A percentile compares a stretch with the other conserved stretches of the same genome.
phyloP scores from a whole-genome alignment of 495 filamentous ascomycete genomes.

The Xylaria longipes region DNA sequence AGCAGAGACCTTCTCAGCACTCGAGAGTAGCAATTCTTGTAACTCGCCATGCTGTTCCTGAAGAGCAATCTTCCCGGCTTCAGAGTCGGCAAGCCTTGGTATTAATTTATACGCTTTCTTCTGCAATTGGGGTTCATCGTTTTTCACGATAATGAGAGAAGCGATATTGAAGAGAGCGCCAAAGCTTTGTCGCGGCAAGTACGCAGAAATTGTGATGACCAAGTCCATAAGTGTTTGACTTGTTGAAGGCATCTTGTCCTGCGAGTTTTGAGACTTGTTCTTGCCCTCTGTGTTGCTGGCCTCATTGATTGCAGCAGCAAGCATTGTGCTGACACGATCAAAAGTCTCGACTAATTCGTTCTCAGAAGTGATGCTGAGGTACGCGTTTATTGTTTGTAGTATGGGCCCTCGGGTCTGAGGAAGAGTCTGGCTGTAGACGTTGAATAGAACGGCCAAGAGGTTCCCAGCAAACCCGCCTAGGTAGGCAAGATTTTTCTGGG shows the following conservation, averaged over 20 bases:
- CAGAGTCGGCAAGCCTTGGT: conserved; percentile 81
- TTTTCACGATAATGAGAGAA: conserved; percentile 74
- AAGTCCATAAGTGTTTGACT: conserved; percentile 95
- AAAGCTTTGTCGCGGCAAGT: conserved; percentile 85
- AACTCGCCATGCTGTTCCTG: conserved; percentile 74
- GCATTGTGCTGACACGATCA: conserved; percentile 78
- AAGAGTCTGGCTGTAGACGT: conserved; percentile 94
- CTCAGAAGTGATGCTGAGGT: conserved; percentile 79
- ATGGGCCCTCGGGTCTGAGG: conserved; percentile 91
- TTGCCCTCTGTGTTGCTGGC: conserved; percentile 62
- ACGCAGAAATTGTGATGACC: conserved; percentile 91
- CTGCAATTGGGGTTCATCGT: conserved; percentile 89
- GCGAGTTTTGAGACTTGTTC: conserved; percentile 61
- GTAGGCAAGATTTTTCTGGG: conserved; percentile 78
- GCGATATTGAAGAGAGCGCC: conserved; percentile 82
- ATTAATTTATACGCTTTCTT: conserved; percentile 99
- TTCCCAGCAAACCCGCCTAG: conserved; percentile 82
- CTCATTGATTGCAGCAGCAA: conserved; percentile 77
- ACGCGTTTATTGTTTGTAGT: conserved; percentile 91
- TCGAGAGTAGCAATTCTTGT: conserved; percentile 76
- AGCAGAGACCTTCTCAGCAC: conserved; percentile 78
- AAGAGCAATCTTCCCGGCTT: conserved; percentile 73
- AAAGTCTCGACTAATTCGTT: conserved; percentile 88
- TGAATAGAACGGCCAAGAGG: conserved; percentile 92
- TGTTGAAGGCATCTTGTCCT: conserved; percentile 84